Evolutionary conservation across 148 eudicot genomes (phyloP).

Genomic region (Rhododendron simsii): DNA sequence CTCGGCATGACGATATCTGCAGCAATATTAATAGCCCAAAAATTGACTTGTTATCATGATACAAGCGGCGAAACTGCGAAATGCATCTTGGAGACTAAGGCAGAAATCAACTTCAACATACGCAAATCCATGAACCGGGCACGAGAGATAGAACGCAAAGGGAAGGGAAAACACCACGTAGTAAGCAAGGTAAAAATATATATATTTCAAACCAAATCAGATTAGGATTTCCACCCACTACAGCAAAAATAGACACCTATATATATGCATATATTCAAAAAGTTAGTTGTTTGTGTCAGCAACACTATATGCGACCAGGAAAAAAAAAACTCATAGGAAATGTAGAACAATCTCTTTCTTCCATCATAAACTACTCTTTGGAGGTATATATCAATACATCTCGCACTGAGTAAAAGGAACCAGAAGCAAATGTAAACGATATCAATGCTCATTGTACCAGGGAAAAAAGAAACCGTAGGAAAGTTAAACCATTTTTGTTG

Average conservation of each 20-base stretch:
- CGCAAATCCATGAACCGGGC: neutral
- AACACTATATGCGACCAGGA: too few relatives aligned
- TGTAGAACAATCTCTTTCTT: too few relatives aligned
- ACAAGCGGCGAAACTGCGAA: neutral
- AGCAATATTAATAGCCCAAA: neutral
- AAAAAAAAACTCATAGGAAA: too few relatives aligned
- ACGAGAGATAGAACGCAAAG: neutral
- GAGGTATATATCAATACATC: neutral
- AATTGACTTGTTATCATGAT: neutral
- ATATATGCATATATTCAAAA: neutral
- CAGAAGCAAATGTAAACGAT: neutral
- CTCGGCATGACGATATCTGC: conserved; percentile 66
- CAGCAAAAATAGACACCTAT: neutral
- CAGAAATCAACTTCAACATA: neutral
- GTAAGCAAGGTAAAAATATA: neutral
- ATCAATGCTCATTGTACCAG: neutral
- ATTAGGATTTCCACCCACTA: neutral
- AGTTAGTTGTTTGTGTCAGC: too few relatives aligned
- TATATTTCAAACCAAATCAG: neutral
- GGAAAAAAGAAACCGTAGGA: neutral
- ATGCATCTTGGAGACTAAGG: neutral
- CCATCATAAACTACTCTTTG: too few relatives aligned
- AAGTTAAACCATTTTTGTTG: neutral
- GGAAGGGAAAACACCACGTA: neutral
- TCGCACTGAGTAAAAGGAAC: neutral